Base-by-base conservation (phyloP, 2,329 filamentous ascomycete genomes). In the Phyllachora maydis region DNA sequence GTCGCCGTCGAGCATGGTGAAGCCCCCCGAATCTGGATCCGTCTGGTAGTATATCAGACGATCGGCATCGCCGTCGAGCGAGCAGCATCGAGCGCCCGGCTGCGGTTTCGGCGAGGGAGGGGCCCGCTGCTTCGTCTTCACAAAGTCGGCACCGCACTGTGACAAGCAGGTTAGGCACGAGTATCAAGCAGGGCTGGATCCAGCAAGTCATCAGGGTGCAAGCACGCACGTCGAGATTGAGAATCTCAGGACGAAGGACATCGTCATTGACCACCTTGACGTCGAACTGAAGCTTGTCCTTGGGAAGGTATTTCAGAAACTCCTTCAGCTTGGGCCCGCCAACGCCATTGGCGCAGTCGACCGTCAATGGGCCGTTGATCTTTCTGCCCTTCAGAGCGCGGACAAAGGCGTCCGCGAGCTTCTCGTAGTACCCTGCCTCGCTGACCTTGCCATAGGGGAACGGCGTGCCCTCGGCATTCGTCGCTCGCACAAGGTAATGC, bases 321-420 rank as follows among this genome's bases (percentile, higher is more conserved):
- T 92, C 79, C 31, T 59, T 58, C 35, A 98, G 55, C 54, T 93
- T 92, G 19, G 85, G 83, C 3, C 81, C 88, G 36, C 88, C 88
- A 28, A 98, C 82, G 38, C 88, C 88, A 41, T 98, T 98, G 39
- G 88, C 88, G 46, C 85, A 92, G 48, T 98, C 88, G 9, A 98
- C 81, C 5, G 70, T 78, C 32, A 98, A 55, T 27, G 63, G 50
- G 5, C 82, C 82, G 24, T 65, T 56, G 19, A 81, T 58, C 46
- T 73, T 83, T 37, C 69, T 70, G 32, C 75, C 69, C 35, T 70
- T 68, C 50, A 93, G 73, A 26, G 85, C 77, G 31, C 67, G 69
- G 43, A 75, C 74, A 52, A 93, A 93, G 12, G 88, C 83, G 28
- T 67, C 61, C 19, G 68, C 65, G 25, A 93, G 65, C 58, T 98